Base-by-base conservation (phyloP, 805 yeast genomes). In the Vanderwaltozyma yarrowii region DNA sequence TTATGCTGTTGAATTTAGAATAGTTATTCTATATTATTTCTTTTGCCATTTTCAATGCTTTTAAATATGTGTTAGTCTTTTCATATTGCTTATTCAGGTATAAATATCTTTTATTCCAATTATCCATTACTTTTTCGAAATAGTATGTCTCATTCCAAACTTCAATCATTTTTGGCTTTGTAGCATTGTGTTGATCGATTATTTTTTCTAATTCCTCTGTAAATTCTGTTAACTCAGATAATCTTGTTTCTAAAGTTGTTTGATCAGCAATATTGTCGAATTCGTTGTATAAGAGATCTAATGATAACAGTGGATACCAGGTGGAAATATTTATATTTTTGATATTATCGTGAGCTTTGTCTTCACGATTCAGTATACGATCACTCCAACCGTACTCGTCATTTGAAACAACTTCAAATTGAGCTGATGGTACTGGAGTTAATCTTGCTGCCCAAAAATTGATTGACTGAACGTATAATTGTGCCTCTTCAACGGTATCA, bases 371-470 rank as follows among this genome's bases (percentile, higher is more conserved):
- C 5, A 62, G 31, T 1, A 59, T 17, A 4, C 36, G 39, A 5
- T 44, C 37, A 34, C 67, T 59, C 95, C 95, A 86, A 2, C 95
- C 95, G 54, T 76, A 86, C 54, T 87, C 94, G 41, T 78, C 72
- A 38, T 67, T 71, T 5, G 89, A 78, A 2, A 86, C 76, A 24
- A 83, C 68, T 44, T 80, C 76, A 39, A 76, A 80, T 50, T 78
- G 82, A 0, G 77, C 43, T 24, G 65, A 69, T 3, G 95, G 95
- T 16, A 84, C 78, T 13, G 87, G 80, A 6, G 94, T 80, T 27
- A 82, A 71, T 46, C 92, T 72, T 2, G 89, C 83, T 2, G 94
- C 84, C 95, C 96, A 87, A 56, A 83, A 87, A 58, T 86, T 87
- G 60, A 92, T 78, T 5, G 89, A 76, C 47, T 79, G 73, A 14